These are phyloP conservation scores for Pigoraptor vietnamica DNA, from an alignment of 78 protist genomes.

Conservation along the genomic window DNA sequence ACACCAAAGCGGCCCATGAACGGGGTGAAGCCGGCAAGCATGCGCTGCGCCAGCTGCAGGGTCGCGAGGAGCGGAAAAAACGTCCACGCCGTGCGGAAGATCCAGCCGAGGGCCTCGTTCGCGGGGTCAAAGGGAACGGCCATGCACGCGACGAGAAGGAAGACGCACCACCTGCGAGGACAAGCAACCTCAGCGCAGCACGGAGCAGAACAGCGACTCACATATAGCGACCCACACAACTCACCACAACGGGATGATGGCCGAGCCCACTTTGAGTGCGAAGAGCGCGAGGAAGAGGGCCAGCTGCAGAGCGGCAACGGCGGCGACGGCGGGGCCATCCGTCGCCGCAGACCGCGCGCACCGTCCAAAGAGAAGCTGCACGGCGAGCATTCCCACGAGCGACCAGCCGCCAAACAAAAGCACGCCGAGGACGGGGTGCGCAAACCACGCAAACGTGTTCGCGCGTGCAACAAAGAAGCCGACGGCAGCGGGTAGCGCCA, in stretches of 20 bases:
- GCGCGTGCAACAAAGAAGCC: neutral
- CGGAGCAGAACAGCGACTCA: neutral
- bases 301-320: neutral
- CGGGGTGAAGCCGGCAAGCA: neutral
- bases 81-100: neutral
- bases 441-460: neutral
- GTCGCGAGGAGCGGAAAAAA: neutral
- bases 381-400: neutral
- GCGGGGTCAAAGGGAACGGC: neutral
- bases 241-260: neutral
- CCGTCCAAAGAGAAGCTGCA: neutral
- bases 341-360: neutral
- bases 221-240: neutral
- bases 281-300: neutral
- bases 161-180: neutral
- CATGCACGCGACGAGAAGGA: neutral
- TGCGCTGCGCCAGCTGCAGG: neutral
- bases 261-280: neutral
- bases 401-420: neutral
- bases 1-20: neutral
- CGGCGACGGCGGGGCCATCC: neutral
- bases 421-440: neutral
- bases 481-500: neutral
- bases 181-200: neutral
- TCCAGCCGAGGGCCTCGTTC: neutral